A percentile compares a stretch with the other conserved stretches of the same genome.
Conservation (phyloP, 257 asterid genomes). For the Nicotiana undulata region DNA sequence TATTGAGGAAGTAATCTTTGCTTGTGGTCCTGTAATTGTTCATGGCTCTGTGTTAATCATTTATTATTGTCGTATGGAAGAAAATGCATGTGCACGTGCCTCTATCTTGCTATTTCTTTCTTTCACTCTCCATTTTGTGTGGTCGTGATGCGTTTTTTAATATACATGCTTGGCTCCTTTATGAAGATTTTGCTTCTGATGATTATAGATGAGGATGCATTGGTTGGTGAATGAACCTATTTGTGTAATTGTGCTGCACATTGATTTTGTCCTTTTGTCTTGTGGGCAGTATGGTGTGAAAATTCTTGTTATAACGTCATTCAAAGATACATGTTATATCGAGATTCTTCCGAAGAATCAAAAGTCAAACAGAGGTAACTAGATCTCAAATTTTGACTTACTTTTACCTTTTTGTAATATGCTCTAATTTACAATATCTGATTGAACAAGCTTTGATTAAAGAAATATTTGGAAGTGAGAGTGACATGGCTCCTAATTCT, state of each 20-base stretch:
- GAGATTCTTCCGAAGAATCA: slow-evolving; percentile 87
- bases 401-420: background rate
- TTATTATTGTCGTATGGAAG: background rate
- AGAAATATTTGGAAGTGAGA: background rate
- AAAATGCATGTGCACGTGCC: background rate
- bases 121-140: background rate
- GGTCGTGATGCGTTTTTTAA: background rate
- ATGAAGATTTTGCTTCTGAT: background rate
- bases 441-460: background rate
- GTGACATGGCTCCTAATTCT: background rate
- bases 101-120: background rate
- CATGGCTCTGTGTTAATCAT: background rate
- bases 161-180: too few relatives aligned
- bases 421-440: background rate
- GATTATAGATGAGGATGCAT: background rate
- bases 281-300: slow-evolving; percentile 74
- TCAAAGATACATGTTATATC: slow-evolving; percentile 84
- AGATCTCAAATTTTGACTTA: background rate
- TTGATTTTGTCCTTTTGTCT: slow-evolving; percentile 13
- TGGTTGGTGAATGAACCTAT: slow-evolving; percentile 3
- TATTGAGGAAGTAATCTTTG: background rate
- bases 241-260: slow-evolving; percentile 9
- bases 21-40: background rate
- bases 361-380: slow-evolving; percentile 76
- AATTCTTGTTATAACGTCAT: slow-evolving; percentile 78